These are phyloP conservation scores for Pythium sp. DNA, from an alignment of 352 stramenopile species.

Conservation along the genomic window DNA sequence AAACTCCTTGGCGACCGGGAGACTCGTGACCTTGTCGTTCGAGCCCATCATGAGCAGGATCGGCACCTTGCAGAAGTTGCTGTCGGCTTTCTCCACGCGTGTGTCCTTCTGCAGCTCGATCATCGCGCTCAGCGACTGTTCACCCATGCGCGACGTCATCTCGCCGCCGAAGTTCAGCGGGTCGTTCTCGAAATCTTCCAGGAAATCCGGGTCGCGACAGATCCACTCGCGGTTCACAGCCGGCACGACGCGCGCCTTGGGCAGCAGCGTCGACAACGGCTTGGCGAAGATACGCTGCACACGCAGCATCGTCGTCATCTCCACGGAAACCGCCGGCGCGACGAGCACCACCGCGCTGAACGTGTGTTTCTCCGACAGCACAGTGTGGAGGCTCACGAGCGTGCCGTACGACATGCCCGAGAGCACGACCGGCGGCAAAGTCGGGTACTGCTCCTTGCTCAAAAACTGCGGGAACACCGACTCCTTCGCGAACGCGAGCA, in stretches of 20 bases:
- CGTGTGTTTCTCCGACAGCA: conserved; percentile 22
- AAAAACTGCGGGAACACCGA: conserved; percentile 29
- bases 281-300: conserved; percentile 21
- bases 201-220: conserved; percentile 26
- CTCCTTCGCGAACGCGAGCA: conserved; percentile 36
- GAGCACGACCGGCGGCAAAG: conserved; percentile 21
- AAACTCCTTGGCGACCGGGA: conserved; percentile 45
- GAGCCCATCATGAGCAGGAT: conserved; percentile 41
- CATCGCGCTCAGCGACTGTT: conserved; percentile 37
- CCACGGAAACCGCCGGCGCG: conserved; percentile 21
- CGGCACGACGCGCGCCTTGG: conserved; percentile 28
- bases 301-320: conserved; percentile 15
- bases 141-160: conserved; percentile 43
- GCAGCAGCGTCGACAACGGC: conserved; percentile 19
- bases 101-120: conserved; percentile 25
- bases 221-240: conserved; percentile 26
- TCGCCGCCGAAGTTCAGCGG: conserved; percentile 32
- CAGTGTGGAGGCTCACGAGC: conserved; percentile 31
- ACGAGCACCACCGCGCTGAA: conserved; percentile 29
- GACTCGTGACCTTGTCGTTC: conserved; percentile 48
- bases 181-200: conserved; percentile 28
- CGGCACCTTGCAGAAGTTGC: conserved; percentile 24
- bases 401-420: conserved; percentile 33
- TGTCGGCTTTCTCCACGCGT: conserved; percentile 30
- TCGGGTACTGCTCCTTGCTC: conserved; percentile 1